Evolutionary conservation across 2,329 filamentous ascomycete genomes (phyloP).

Genomic region (Venturia pyrina): DNA sequence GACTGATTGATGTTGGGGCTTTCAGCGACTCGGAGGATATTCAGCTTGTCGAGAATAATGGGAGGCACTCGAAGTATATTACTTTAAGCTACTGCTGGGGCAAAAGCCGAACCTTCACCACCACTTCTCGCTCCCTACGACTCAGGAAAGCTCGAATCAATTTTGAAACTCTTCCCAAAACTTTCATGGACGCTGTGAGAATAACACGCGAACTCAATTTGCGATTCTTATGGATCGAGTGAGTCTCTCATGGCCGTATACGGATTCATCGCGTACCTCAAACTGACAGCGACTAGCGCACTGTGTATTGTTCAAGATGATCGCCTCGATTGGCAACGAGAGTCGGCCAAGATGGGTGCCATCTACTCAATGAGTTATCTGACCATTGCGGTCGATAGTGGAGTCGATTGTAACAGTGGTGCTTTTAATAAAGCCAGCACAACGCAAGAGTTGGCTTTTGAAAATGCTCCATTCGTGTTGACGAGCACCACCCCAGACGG

Average conservation of each 20-base stretch:
- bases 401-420: slow-evolving; percentile 11
- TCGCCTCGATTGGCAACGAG: slow-evolving; percentile 13
- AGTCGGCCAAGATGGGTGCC: slow-evolving; percentile 15
- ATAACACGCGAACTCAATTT: slow-evolving; percentile 10
- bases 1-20: slow-evolving; percentile 11
- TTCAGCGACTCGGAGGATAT: slow-evolving; percentile 1
- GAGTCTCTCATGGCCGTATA: background rate
- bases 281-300: background rate
- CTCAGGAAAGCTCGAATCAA: slow-evolving; percentile 5
- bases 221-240: slow-evolving; percentile 16
- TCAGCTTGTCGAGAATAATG: slow-evolving; percentile 11
- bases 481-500: slow-evolving; percentile 1
- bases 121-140: slow-evolving; percentile 12
- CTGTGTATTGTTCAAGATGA: slow-evolving; percentile 17
- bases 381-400: slow-evolving; percentile 15
- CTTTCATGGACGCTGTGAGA: slow-evolving; percentile 11
- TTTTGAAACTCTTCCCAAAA: slow-evolving; percentile 9
- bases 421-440: slow-evolving; percentile 12
- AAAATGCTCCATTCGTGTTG: slow-evolving; percentile 9
- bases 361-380: slow-evolving; percentile 15
- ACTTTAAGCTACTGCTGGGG: slow-evolving; percentile 13
- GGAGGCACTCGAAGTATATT: background rate
- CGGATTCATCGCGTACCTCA: background rate
- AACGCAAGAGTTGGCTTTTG: slow-evolving; percentile 10
- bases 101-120: slow-evolving; percentile 10